Conservation (phyloP, 257 asterid genomes). For the Eucommia ulmoides region DNA sequence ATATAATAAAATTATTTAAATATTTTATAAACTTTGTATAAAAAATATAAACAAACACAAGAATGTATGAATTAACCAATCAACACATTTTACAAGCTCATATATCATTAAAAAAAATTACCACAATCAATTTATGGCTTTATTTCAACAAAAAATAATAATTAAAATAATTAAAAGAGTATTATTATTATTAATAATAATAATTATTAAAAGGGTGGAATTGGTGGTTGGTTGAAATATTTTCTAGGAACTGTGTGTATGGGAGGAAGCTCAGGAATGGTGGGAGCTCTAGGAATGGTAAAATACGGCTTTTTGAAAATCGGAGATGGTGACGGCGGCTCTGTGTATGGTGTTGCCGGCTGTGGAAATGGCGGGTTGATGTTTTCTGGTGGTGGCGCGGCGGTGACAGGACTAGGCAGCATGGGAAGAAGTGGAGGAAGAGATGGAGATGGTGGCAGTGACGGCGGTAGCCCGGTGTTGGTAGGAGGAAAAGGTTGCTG, state of each 20-base stretch:
- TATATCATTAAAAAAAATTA: neutral
- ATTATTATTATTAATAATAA: too few species aligned
- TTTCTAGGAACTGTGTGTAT: conserved; percentile 47
- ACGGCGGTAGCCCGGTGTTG: neutral
- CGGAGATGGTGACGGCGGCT: neutral
- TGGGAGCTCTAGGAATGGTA: conserved; percentile 19
- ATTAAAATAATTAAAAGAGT: too few species aligned
- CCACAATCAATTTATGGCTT: too few species aligned
- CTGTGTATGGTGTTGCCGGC: neutral
- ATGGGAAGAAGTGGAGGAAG: neutral
- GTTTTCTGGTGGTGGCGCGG: neutral
- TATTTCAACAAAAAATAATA: too few species aligned
- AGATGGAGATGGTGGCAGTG: neutral
- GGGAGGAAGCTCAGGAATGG: conserved; percentile 44
- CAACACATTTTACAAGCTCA: neutral
- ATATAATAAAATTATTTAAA: too few species aligned
- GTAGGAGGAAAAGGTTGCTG: neutral
- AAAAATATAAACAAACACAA: too few species aligned
- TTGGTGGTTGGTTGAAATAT: conserved; percentile 50
- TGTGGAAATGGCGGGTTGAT: neutral
- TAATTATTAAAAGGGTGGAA: conserved; percentile 42
- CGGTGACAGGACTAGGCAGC: neutral
- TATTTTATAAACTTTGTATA: too few species aligned
- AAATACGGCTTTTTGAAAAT: neutral
- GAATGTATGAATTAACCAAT: too few species aligned